Evolutionary conservation across 163 green algal species (phyloP).

Genomic region (Coccomyxa subellipsoidea): DNA sequence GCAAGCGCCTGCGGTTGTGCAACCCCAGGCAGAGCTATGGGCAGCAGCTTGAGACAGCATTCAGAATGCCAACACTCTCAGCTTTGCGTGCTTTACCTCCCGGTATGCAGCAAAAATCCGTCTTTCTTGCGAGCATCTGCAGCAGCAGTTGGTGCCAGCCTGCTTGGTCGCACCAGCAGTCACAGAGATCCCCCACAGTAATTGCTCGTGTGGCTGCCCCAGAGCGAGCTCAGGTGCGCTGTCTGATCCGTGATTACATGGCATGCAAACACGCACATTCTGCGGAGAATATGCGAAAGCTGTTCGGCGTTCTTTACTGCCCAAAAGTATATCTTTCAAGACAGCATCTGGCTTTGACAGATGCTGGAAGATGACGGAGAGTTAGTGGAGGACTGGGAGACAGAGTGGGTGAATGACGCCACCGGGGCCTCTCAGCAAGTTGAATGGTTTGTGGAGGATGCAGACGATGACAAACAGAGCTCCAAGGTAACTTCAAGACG

Average conservation of each 20-base stretch:
- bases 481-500: too few species aligned
- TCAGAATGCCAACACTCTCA: too few species aligned
- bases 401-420: slow-evolving; percentile 2
- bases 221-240: background rate
- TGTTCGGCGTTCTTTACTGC: background rate
- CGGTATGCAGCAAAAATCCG: too few species aligned
- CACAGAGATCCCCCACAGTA: background rate
- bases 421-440: background rate
- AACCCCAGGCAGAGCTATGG: too few species aligned
- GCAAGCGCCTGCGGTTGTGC: background rate
- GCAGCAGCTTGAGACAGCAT: too few species aligned
- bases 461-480: background rate
- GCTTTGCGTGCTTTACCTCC: too few species aligned
- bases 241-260: background rate
- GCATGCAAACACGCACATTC: too few species aligned
- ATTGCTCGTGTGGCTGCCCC: background rate
- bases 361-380: background rate
- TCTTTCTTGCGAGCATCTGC: too few species aligned
- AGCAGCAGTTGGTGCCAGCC: too few species aligned
- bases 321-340: background rate
- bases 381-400: background rate
- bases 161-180: too few species aligned
- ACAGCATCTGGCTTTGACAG: background rate
- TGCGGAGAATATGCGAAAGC: too few species aligned
- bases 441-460: slow-evolving; percentile 7